Evolutionary conservation across 108 stramenopile species (phyloP).

Genomic region (Aurantiochytrium sp.): DNA sequence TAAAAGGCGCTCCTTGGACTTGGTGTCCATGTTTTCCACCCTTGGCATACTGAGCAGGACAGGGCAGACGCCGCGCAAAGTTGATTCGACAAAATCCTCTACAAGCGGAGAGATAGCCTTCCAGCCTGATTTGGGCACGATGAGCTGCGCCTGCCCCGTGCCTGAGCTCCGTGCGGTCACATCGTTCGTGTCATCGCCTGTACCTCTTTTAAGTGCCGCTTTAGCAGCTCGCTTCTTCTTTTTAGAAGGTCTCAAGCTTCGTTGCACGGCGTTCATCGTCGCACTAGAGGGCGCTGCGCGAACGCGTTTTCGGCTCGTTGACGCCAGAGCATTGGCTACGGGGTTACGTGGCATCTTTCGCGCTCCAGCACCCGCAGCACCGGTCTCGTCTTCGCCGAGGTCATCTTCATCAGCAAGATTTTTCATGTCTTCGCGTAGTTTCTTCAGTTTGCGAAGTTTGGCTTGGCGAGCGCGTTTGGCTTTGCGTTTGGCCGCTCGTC

Average conservation of each 20-base stretch:
- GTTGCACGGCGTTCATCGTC: neutral
- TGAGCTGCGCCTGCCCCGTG: neutral
- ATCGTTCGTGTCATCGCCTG: neutral
- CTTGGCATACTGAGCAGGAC: neutral
- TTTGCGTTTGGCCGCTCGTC: neutral
- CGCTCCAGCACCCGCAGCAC: no score
- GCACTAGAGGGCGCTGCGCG: neutral
- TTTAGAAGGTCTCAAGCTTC: neutral
- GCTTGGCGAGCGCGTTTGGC: neutral
- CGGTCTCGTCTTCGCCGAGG: no score
- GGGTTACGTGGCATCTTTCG: neutral
- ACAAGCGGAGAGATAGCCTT: neutral
- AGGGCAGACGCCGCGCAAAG: neutral
- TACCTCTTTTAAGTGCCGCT: neutral
- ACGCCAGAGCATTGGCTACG: neutral
- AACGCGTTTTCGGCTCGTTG: neutral
- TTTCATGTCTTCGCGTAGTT: neutral
- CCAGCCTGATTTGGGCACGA: neutral
- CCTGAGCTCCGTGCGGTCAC: neutral
- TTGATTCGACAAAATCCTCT: neutral
- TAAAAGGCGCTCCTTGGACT: neutral
- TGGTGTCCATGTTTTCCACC: neutral
- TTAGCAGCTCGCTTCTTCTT: neutral
- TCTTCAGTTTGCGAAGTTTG: neutral
- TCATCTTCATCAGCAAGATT: neutral